A percentile compares a stretch with the other conserved stretches of the same genome.
phyloP scores from a whole-genome alignment of 2,329 filamentous ascomycete species.

The Curvularia sp. region DNA sequence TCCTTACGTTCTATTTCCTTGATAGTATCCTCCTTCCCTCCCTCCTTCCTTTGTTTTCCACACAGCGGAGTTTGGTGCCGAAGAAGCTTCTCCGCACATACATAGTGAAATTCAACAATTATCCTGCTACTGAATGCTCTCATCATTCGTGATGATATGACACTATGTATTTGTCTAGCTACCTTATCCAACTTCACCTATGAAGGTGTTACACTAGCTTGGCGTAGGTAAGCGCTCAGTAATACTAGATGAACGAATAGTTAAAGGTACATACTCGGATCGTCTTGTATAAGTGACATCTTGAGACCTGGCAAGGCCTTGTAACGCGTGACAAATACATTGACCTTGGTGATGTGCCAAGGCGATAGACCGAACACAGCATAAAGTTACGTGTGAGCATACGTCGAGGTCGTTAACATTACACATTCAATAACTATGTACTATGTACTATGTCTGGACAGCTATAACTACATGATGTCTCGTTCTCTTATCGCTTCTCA shows the following conservation, averaged over 20 bases:
- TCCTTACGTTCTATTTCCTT: too few relatives aligned
- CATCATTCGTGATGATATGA: neutral
- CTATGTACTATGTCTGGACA: neutral
- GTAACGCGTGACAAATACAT: too few relatives aligned
- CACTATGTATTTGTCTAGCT: neutral
- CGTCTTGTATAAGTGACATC: too few relatives aligned
- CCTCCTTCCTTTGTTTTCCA: neutral
- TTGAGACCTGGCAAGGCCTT: too few relatives aligned
- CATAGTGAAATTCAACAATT: neutral
- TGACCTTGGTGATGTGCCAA: too few relatives aligned
- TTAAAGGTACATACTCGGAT: too few relatives aligned
- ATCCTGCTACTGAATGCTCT: neutral
- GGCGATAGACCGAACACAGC: neutral
- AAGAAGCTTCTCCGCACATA: neutral
- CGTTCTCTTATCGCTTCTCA: neutral
- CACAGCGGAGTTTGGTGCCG: neutral
- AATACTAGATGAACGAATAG: too few relatives aligned
- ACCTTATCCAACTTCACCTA: neutral
- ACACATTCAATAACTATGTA: neutral
- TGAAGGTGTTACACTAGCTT: too few relatives aligned
- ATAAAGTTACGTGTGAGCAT: neutral
- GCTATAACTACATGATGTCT: neutral
- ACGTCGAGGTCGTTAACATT: neutral
- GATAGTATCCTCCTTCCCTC: too few relatives aligned
- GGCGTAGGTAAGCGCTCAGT: too few relatives aligned